Evolutionary conservation across 2,329 filamentous ascomycete genomes (phyloP), one percentile per base, ranked within the genome.

Genomic region (Diplodia sapinea): DNA sequence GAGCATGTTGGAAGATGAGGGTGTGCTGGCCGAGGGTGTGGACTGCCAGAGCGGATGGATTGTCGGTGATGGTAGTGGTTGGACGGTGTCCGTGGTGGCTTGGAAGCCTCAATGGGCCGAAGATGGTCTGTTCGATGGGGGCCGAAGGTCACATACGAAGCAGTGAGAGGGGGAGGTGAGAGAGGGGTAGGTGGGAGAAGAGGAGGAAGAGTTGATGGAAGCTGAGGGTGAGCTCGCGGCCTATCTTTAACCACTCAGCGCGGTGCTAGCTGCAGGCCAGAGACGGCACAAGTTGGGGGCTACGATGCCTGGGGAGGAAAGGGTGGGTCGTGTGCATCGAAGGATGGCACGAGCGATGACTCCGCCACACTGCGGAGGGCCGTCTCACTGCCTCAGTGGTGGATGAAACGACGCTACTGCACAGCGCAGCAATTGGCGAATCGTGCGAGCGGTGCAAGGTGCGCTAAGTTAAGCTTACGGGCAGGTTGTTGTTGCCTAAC

Each of bases 371-470:
- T 33, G 38, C 23, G 6, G 23, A 29, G 26, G 12, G 38, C 15
- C 38, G 40, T 23, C 38, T 33, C 56, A 61, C 56, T 47, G 56
- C 57, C 40, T 50, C 57, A 61, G 13, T 61, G 57, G 57, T 12
- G 6, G 40, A 6, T 49, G 57, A 61, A 61, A 61, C 57, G 40
- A 26, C 57, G 57, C 57, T 61, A 61, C 57, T 61, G 57, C 57
- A 61, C 15, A 11, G 43, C 43, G 43, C 17, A 15, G 31, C 23
- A 3, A 33, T 49, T 29, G 57, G 40, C 26, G 26, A 49, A 26
- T 49, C 29, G 11, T 59, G 36, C 38, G 55, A 36, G 26, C 36
- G 6, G 12, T n/a, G 36, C 36, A 26, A 33, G 26, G 29, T n/a
- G 56, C 23, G 38, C 23, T 31, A 23, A 23, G 17, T 31, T 49